Percentiles rank a stretch among this genome's conserved stretches.
Conservation (phyloP, 1,139 yeast genomes). For the Spathaspora sp. region DNA sequence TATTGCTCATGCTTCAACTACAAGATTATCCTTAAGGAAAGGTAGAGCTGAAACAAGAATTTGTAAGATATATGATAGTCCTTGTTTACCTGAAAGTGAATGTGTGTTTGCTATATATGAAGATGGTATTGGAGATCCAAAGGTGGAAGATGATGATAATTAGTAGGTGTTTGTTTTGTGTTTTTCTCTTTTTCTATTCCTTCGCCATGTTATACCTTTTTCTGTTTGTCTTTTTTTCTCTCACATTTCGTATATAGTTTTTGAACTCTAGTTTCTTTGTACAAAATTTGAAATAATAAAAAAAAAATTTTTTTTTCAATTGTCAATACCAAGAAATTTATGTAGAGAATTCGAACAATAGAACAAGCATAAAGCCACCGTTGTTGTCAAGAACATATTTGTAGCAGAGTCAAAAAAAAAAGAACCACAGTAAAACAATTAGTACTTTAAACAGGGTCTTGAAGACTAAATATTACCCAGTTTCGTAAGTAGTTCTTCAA, state of each 20-base stretch:
- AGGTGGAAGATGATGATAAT: conserved; percentile 58
- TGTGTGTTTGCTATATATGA: conserved; percentile 94
- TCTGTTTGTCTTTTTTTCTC: background rate
- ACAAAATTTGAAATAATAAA: background rate
- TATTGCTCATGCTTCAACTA: conserved; percentile 95
- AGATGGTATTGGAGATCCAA: conserved; percentile 96
- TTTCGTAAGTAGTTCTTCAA: no score
- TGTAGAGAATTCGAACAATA: no score
- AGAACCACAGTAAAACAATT: no score
- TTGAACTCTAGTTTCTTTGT: background rate
- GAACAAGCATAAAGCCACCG: no score
- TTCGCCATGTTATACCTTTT: background rate
- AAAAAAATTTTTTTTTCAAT: background rate
- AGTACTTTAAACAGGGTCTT: no score
- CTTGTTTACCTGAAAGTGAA: conserved; percentile 93
- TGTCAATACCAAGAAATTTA: no score
- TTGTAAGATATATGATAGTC: conserved; percentile 93
- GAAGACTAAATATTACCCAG: no score
- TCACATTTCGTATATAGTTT: background rate
- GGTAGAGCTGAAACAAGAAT: conserved; percentile 91
- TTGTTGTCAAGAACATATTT: no score
- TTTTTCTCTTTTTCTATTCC: background rate
- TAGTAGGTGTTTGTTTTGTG: background rate
- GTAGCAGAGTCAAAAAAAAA: no score
- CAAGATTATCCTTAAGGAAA: conserved; percentile 84